Percentiles rank a stretch among this genome's conserved stretches.
Conservation (phyloP, 148 eudicot species). For the Persicaria tinctoria region DNA sequence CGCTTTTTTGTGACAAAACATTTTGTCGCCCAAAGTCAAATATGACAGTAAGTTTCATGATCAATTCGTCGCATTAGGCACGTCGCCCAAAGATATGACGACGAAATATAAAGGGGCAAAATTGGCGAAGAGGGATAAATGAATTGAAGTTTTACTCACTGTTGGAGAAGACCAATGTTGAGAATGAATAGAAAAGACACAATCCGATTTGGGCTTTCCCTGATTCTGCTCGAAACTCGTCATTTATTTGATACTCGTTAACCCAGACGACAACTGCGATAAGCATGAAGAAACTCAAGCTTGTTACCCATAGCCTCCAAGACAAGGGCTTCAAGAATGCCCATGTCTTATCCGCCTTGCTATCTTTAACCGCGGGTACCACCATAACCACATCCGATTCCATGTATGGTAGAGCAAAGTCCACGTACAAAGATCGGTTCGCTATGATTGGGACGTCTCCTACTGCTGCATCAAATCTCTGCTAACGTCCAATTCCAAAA, state of each 20-base stretch:
- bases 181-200: neutral
- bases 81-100: neutral
- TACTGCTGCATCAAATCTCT: neutral
- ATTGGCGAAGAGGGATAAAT: neutral
- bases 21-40: neutral
- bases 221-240: too few species aligned
- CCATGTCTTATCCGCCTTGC: neutral
- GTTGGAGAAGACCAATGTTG: neutral
- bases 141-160: neutral
- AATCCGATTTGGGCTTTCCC: too few species aligned
- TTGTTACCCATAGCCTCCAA: neutral
- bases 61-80: too few species aligned
- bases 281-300: neutral
- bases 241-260: neutral
- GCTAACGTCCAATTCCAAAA: neutral
- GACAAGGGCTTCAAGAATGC: neutral
- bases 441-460: neutral
- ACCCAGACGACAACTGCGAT: neutral
- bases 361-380: neutral
- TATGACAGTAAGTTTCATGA: neutral
- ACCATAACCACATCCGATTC: neutral
- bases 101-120: neutral
- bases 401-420: neutral
- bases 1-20: neutral
- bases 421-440: neutral